phyloP scores from a whole-genome alignment of 345 rosid genomes.

The Eutrema heterophyllum region DNA sequence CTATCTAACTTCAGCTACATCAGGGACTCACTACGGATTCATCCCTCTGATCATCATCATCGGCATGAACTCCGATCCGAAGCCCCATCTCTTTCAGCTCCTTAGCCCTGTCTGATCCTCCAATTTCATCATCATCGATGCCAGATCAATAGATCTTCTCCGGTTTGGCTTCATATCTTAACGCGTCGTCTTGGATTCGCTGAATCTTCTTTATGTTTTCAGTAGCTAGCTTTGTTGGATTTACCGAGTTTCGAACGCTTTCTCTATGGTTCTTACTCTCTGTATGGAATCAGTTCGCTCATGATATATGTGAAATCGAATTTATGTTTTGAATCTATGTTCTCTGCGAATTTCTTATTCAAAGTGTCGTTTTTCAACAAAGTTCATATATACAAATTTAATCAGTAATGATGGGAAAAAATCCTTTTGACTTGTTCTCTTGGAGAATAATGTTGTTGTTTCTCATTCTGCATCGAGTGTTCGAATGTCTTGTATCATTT shows the following conservation, averaged over 20 bases:
- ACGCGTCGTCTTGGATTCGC: slow-evolving; percentile 30
- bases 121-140: background rate
- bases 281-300: slow-evolving; percentile 16
- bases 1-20: too few species aligned
- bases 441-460: slow-evolving; percentile 25
- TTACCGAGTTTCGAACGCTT: background rate
- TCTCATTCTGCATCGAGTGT: slow-evolving; percentile 40
- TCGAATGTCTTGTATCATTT: slow-evolving; percentile 50
- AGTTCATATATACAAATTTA: background rate
- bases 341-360: background rate
- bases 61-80: too few species aligned
- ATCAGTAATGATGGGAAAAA: background rate
- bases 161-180: slow-evolving; percentile 1
- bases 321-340: background rate
- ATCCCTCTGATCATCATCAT: too few species aligned
- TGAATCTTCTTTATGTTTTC: slow-evolving; percentile 27
- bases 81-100: too few species aligned
- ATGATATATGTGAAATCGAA: slow-evolving; percentile 16
- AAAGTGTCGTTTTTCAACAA: background rate
- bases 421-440: background rate
- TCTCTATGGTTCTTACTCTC: background rate
- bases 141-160: background rate
- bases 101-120: slow-evolving; percentile 35
- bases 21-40: too few species aligned
- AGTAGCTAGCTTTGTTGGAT: background rate